These are phyloP conservation scores for Adansonia digitata DNA, from an alignment of 345 rosid species.

Conservation along the genomic window DNA sequence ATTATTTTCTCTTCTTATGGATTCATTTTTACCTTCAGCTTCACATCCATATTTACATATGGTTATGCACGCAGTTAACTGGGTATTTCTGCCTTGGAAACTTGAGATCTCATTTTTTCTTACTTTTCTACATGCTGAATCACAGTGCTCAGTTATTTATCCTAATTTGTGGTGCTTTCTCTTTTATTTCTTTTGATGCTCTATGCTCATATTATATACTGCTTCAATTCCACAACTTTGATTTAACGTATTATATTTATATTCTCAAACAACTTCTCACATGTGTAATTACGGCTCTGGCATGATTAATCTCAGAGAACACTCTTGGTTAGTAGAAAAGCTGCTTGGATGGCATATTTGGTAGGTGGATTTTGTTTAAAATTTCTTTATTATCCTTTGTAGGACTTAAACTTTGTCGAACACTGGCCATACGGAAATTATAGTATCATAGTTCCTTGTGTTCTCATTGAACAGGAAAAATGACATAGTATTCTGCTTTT, in stretches of 20 bases:
- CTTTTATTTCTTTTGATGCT: not conserved
- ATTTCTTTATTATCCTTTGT: not conserved
- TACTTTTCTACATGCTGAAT: no score
- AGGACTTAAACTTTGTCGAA: not conserved
- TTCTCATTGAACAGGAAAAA: not conserved
- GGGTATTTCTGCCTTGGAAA: no score
- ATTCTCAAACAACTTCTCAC: conserved; percentile 3
- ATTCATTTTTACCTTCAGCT: not conserved
- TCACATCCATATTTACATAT: not conserved
- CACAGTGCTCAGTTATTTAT: no score
- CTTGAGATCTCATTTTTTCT: no score
- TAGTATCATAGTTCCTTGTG: not conserved
- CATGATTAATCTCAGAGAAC: conserved; percentile 52
- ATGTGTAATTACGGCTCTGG: conserved; percentile 35
- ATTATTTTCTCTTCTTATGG: not conserved
- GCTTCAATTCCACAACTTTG: not conserved
- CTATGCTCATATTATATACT: not conserved
- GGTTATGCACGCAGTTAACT: no score
- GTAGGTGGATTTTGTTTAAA: conserved; percentile 28
- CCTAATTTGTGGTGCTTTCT: not conserved
- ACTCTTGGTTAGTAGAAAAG: conserved; percentile 71
- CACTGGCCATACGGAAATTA: not conserved
- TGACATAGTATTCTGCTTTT: conserved; percentile 8
- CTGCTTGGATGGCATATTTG: conserved; percentile 96
- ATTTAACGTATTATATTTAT: not conserved